A percentile compares a stretch with the other conserved stretches of the same genome.
Evolutionary conservation across 108 stramenopile species (phyloP).

Genomic region (Chaetoceros muelleri): DNA sequence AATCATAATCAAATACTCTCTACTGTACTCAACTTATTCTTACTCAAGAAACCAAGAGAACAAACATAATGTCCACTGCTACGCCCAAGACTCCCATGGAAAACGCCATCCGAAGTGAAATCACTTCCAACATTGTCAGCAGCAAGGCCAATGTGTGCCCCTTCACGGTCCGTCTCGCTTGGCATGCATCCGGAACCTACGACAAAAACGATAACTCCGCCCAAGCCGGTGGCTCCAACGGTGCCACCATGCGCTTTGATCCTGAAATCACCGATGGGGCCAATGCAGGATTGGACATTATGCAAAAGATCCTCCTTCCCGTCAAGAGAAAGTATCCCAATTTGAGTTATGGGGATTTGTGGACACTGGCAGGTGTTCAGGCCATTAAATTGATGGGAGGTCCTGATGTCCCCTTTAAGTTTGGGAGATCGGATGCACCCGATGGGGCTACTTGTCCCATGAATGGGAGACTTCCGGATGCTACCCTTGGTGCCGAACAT

Average conservation of each 20-base stretch:
- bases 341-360: conserved; percentile 69
- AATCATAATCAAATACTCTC: too few species aligned
- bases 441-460: conserved; percentile 18
- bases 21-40: too few species aligned
- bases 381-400: conserved; percentile 67
- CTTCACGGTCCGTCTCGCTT: conserved; percentile 96
- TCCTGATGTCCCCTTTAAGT: conserved; percentile 32
- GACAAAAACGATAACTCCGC: conserved; percentile 30
- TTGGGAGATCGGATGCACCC: conserved; percentile 1
- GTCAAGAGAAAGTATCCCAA: conserved; percentile 71
- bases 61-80: too few species aligned
- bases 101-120: too few species aligned
- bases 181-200: conserved; percentile 92
- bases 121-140: too few species aligned
- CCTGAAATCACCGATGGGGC: conserved; percentile 88
- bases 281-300: conserved; percentile 80
- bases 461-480: conserved; percentile 82
- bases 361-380: conserved; percentile 57
- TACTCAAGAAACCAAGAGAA: too few species aligned
- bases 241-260: conserved; percentile 78
- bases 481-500: conserved; percentile 50
- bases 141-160: too few species aligned
- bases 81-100: too few species aligned
- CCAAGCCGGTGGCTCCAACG: conserved; percentile 71
- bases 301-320: conserved; percentile 59